Evolutionary conservation across 495 filamentous ascomycete genomes (phyloP).

Genomic region (Collariella sp.): DNA sequence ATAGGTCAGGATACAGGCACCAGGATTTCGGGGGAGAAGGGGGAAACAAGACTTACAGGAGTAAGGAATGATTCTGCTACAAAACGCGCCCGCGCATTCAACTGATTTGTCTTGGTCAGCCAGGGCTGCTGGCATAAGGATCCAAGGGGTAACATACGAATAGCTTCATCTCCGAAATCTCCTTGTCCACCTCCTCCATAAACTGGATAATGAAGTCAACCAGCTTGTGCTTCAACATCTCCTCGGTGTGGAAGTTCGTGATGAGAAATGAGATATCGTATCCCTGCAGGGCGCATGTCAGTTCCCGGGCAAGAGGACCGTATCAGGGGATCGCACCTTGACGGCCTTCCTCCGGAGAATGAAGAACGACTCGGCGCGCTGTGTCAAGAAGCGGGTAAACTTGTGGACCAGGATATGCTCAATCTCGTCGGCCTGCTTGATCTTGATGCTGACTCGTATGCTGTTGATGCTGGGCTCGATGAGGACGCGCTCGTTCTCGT

Average conservation of each 20-base stretch:
- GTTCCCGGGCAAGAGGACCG: neutral
- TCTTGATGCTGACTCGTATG: constrained; percentile 90
- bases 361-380: constrained; percentile 96
- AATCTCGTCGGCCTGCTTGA: constrained; percentile 99
- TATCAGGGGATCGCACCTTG: constrained; percentile 49
- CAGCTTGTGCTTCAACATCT: constrained; percentile 96
- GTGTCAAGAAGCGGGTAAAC: constrained; percentile 91
- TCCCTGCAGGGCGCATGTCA: constrained; percentile 48
- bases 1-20: neutral
- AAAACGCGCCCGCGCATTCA: constrained; percentile 95
- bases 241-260: constrained; percentile 95
- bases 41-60: constrained; percentile 55
- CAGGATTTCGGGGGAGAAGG: neutral
- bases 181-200: constrained; percentile 99
- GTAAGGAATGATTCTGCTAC: constrained; percentile 97
- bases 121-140: neutral
- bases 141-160: constrained; percentile 58
- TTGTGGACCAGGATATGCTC: constrained; percentile 97
- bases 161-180: constrained; percentile 99
- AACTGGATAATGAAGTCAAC: constrained; percentile 98
- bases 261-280: constrained; percentile 99
- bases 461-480: constrained; percentile 96
- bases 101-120: constrained; percentile 39
- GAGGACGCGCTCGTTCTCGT: constrained; percentile 88
- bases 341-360: constrained; percentile 91